phyloP scores from a whole-genome alignment of 768 basidiomycete species.

The Hebeloma cylindrosporum region DNA sequence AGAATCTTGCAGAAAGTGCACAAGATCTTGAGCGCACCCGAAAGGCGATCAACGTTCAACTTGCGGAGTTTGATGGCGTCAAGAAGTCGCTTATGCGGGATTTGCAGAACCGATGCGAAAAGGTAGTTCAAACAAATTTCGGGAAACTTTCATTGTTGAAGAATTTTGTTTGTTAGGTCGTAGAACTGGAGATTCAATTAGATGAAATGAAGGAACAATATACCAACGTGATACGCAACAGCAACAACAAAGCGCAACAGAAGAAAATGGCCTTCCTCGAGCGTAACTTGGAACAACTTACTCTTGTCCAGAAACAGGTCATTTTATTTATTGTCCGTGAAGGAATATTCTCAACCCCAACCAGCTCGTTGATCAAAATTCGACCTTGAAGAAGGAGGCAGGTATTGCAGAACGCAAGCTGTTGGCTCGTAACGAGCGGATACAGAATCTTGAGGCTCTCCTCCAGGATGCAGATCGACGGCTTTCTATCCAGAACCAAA shows the following conservation, averaged over 20 bases:
- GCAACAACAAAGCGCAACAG: conserved; percentile 97
- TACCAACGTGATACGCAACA: conserved; percentile 96
- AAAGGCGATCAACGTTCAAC: conserved; percentile 96
- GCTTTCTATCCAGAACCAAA: conserved; percentile 90
- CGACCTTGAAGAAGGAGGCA: conserved; percentile 94
- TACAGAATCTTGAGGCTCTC: conserved; percentile 92
- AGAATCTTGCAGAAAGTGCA: conserved; percentile 94
- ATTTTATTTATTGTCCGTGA: conserved; percentile 16
- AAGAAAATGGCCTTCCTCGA: conserved; percentile 99
- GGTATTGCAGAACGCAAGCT: conserved; percentile 96
- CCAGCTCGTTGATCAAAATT: conserved; percentile 98
- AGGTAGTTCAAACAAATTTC: conserved; percentile 52
- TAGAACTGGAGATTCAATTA: conserved; percentile 97
- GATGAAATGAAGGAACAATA: conserved; percentile 99
- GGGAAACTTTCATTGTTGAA: not conserved
- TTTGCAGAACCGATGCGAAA: conserved; percentile 98
- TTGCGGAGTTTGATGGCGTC: conserved; percentile 97
- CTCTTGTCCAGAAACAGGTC: conserved; percentile 96
- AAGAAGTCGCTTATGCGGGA: conserved; percentile 99
- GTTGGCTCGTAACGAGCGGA: conserved; percentile 94
- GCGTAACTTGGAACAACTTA: conserved; percentile 93
- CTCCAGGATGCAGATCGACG: conserved; percentile 93
- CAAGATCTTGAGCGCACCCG: conserved; percentile 96
- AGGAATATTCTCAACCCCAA: conserved; percentile 16
- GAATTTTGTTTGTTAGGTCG: conserved; percentile 59